phyloP scores from a whole-genome alignment of 208 protist genomes.

The Crithidia acanthocephali region DNA sequence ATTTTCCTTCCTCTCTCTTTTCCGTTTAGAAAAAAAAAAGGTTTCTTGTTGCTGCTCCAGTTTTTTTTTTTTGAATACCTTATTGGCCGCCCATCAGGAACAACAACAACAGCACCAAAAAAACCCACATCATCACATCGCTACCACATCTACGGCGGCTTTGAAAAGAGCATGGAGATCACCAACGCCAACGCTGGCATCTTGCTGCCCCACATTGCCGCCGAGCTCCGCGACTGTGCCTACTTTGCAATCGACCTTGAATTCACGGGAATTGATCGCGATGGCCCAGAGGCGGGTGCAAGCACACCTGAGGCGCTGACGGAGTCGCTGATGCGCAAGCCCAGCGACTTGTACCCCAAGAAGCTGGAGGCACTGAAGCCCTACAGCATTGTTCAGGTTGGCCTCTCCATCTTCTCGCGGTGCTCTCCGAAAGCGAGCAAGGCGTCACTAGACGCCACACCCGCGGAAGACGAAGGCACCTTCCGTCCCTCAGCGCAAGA shows the following conservation, averaged over 20 bases:
- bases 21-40: too few relatives aligned
- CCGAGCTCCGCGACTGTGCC: conserved; percentile 33
- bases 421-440: background rate
- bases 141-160: background rate
- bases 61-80: too few relatives aligned
- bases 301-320: conserved; percentile 4
- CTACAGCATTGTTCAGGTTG: conserved; percentile 66
- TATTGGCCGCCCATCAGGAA: too few relatives aligned
- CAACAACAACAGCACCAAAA: too few relatives aligned
- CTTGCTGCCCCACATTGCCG: conserved; percentile 29
- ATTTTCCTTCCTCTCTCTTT: background rate
- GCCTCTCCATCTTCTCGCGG: conserved; percentile 56
- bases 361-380: conserved; percentile 40
- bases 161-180: conserved; percentile 38
- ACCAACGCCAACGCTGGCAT: conserved; percentile 38
- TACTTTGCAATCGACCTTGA: conserved; percentile 70
- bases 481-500: background rate
- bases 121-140: too few relatives aligned
- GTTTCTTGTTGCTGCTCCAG: too few relatives aligned
- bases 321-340: conserved; percentile 31
- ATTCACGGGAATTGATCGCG: conserved; percentile 64
- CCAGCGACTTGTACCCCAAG: conserved; percentile 38
- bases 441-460: too few relatives aligned
- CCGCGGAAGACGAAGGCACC: too few relatives aligned
- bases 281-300: background rate